These are phyloP conservation scores for Monosporascus sp. DNA, from an alignment of 2,329 filamentous ascomycete species.

Conservation along the genomic window DNA sequence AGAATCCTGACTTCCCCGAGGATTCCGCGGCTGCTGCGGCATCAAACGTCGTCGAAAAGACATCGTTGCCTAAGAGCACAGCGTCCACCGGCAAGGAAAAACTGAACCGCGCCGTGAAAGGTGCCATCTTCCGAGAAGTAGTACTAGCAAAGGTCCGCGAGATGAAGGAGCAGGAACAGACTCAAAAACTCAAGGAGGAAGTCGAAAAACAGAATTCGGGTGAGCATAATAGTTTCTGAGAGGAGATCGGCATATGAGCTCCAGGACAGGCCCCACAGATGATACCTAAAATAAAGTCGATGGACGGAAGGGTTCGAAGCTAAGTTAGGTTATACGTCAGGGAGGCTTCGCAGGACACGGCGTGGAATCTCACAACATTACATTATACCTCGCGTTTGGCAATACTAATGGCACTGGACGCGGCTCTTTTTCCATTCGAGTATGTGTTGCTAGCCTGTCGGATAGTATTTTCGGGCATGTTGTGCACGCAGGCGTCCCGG, in stretches of 20 bases:
- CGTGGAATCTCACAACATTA: too few species aligned
- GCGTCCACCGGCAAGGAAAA: slow-evolving; percentile 31
- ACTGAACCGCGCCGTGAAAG: slow-evolving; percentile 47
- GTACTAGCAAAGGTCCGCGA: slow-evolving; percentile 90
- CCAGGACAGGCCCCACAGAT: not conserved
- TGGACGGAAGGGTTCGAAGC: not conserved
- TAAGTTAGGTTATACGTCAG: not conserved
- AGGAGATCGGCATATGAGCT: too few species aligned
- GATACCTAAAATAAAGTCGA: not conserved
- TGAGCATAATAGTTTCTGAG: slow-evolving; percentile 8
- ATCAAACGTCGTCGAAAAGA: slow-evolving; percentile 28
- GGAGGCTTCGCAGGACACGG: not conserved
- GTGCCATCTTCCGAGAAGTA: slow-evolving; percentile 87
- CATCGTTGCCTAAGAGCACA: slow-evolving; percentile 15
- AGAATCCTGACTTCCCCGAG: slow-evolving; percentile 68
- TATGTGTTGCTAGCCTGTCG: too few species aligned
- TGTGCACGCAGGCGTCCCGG: too few species aligned
- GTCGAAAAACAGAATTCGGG: slow-evolving; percentile 33
- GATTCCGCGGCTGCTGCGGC: slow-evolving; percentile 54
- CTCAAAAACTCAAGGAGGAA: slow-evolving; percentile 59
- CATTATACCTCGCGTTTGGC: not conserved
- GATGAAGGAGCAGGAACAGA: slow-evolving; percentile 81
- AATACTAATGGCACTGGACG: too few species aligned
- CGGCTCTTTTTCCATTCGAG: too few species aligned
- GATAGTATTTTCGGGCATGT: too few species aligned